phyloP scores from a whole-genome alignment of 2,329 filamentous ascomycete species.

The Gnomoniopsis smithogilvyi region DNA sequence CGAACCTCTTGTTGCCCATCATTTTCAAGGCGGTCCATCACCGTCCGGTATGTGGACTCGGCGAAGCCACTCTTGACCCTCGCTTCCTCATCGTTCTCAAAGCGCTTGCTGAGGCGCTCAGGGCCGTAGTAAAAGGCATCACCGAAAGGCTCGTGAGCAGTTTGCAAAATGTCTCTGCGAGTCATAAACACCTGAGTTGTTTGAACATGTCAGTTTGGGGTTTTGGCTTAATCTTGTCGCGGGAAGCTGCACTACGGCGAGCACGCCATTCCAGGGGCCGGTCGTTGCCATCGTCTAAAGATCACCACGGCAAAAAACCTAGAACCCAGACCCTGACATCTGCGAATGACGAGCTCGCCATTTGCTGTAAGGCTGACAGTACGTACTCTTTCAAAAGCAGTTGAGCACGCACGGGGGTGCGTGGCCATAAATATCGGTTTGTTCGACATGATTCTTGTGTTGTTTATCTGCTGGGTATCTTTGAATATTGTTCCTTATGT shows the following conservation, averaged over 20 bases:
- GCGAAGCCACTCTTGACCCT: constrained; percentile 63
- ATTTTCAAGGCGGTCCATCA: constrained; percentile 72
- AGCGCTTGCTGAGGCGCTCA: constrained; percentile 78
- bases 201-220: neutral
- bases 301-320: neutral
- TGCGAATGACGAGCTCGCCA: constrained; percentile 5
- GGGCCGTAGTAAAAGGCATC: constrained; percentile 96
- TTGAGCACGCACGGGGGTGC: constrained; percentile 92
- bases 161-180: constrained; percentile 73
- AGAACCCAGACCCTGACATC: constrained; percentile 7
- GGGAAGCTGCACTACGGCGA: constrained; percentile 7
- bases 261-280: constrained; percentile 17
- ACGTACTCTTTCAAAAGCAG: constrained; percentile 89
- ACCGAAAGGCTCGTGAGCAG: constrained; percentile 93
- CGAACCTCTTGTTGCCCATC: constrained; percentile 72
- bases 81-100: constrained; percentile 60
- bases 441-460: constrained; percentile 57
- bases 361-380: constrained; percentile 4
- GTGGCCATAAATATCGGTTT: constrained; percentile 91
- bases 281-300: constrained; percentile 8
- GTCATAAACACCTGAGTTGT: constrained; percentile 89
- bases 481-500: neutral
- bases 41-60: constrained; percentile 69
- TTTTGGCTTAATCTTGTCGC: neutral
- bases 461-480: neutral